Base-by-base conservation (phyloP, 495 filamentous ascomycete species). In the Lophium mytilinum region DNA sequence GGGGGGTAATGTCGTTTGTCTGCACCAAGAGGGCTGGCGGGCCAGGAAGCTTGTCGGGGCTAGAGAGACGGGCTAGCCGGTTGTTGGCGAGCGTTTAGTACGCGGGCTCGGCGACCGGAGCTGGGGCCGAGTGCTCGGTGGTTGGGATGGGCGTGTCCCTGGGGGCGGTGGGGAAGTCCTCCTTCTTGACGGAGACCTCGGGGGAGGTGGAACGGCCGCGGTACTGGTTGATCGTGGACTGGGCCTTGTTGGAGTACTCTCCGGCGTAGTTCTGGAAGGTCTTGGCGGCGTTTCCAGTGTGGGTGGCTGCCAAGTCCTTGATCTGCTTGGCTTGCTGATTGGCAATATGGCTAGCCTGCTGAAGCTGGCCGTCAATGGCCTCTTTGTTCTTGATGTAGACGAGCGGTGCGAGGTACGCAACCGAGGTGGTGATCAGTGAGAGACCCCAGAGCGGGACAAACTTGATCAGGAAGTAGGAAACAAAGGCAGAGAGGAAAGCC, bases 351-450 rank as follows among this genome's bases (percentile, higher is more conserved):
- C 82, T 76, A 43, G 78, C 80, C 59, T 88, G 80, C 65, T 79
- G 72, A 55, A 99, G 74, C 64, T 96, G 88, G 56, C 80, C 74
- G 71, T 99, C 93, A 66, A 99, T 96, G 60, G 92, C 69, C 71
- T 96, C 90, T 70, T 88, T 84, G 83, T 99, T 97, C 74, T 81
- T 83, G 66, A 88, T 84, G 77, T 97, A 97, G 72, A 94, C 70
- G 53, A 96, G 80, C 37, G 93, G 93, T n/a, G 74, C 84, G 60
- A 96, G 77, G 79, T 95, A 99, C 65, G 83, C 72, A 60, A 86
- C 75, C 41, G 84, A 83, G 47, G 87, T 86, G 56, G 78, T 80
- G 60, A 96, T 79, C 55, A 97, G 75, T 48, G 87, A 76, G 65
- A 99, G 78, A 30, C 89, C 89, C 93, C 93, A 99, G 75, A 92